Conservation (phyloP, 331 rosid species). For the Malus hybrid region DNA sequence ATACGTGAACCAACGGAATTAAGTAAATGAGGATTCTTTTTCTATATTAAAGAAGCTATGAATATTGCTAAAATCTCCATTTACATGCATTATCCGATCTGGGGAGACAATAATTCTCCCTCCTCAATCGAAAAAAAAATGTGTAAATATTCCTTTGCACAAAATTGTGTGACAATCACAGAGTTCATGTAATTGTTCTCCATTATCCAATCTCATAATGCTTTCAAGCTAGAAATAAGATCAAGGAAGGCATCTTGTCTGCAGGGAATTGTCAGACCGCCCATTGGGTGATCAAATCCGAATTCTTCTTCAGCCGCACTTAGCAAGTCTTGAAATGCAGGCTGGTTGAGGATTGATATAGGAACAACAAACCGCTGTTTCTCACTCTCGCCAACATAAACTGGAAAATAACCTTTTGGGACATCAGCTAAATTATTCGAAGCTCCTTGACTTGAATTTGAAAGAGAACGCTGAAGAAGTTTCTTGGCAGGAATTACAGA, state of each 20-base stretch:
- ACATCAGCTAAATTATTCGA: not conserved
- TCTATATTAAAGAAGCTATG: not conserved
- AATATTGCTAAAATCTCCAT: not conserved
- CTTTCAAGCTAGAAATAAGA: constrained; percentile 21
- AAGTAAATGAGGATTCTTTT: not conserved
- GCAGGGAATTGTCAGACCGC: constrained; percentile 55
- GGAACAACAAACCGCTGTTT: not conserved
- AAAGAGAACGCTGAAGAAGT: not conserved
- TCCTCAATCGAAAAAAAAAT: not conserved
- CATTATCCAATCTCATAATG: not conserved
- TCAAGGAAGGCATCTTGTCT: constrained; percentile 34
- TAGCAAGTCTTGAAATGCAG: constrained; percentile 34
- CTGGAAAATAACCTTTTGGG: constrained; percentile 37
- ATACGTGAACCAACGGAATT: too few relatives aligned
- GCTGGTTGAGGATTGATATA: constrained; percentile 23
- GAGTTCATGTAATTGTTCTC: not conserved
- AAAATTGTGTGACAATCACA: not conserved
- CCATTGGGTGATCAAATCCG: constrained; percentile 49
- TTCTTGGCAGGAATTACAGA: not conserved
- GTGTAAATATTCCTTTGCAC: not conserved
- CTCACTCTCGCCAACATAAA: too few relatives aligned
- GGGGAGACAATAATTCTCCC: not conserved
- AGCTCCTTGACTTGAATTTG: not conserved
- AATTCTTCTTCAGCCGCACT: constrained; percentile 39
- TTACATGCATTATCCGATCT: not conserved